Percentiles rank a stretch among this genome's conserved stretches.
Conservation (phyloP, 495 filamentous ascomycete species). For the Trichoderma virens region DNA sequence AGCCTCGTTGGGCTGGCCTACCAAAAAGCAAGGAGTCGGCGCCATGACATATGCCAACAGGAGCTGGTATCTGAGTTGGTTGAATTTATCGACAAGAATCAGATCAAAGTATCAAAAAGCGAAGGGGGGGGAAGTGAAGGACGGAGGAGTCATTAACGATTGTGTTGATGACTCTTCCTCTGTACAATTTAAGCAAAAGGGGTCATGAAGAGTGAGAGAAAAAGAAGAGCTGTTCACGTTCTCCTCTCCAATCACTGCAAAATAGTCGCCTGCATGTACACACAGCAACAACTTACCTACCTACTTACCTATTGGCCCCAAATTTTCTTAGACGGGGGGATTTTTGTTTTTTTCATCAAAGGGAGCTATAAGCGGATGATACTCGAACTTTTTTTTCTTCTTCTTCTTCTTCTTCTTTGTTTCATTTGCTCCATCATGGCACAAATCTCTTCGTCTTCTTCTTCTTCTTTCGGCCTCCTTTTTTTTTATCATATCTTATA, state of each 20-base stretch:
- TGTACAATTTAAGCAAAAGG: neutral
- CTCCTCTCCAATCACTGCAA: neutral
- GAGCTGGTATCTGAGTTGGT: slow-evolving; percentile 5
- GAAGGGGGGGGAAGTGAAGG: neutral
- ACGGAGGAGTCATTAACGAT: neutral
- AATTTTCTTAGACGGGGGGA: neutral
- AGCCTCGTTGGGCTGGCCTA: neutral
- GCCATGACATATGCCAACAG: slow-evolving; percentile 8
- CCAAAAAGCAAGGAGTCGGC: slow-evolving; percentile 3
- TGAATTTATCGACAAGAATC: neutral
- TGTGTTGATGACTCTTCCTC: neutral
- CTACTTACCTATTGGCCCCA: no score
- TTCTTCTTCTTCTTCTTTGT: neutral
- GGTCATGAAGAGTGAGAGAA: no score
- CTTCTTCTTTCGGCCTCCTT: neutral
- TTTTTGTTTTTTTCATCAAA: neutral
- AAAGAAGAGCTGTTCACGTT: neutral
- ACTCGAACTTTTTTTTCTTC: neutral
- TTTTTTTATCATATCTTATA: neutral
- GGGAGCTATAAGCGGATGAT: slow-evolving; percentile 3
- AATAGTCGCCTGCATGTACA: neutral
- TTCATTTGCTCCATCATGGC: neutral
- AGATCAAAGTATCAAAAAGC: neutral
- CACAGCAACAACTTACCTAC: no score
- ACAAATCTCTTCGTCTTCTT: neutral